phyloP scores from a whole-genome alignment of 164 flowering plant species.

The Warburgia ugandensis region DNA sequence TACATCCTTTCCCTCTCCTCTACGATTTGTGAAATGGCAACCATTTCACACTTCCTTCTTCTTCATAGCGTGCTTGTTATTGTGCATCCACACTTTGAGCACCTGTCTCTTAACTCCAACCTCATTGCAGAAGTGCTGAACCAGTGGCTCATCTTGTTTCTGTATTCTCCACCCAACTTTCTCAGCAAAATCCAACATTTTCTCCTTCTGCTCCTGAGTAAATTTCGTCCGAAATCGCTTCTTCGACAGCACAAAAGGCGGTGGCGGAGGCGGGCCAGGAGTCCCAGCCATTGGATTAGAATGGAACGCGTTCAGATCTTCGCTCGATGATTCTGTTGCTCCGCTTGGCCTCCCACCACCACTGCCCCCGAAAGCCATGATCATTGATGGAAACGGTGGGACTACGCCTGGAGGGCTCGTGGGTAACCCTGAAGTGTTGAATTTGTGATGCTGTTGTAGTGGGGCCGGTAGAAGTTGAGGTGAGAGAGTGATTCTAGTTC shows the following conservation, averaged over 20 bases:
- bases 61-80: conserved; percentile 83
- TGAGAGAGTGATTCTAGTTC: conserved; percentile 28
- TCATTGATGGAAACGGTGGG: no score
- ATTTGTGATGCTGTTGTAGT: conserved; percentile 35
- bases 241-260: no score
- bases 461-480: conserved; percentile 28
- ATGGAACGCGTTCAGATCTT: no score
- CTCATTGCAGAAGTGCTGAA: conserved; percentile 56
- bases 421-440: no score
- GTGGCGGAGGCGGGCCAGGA: no score
- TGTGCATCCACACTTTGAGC: conserved; percentile 88
- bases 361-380: conserved; percentile 43
- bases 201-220: no score
- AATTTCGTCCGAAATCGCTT: conserved; percentile 59
- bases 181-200: conserved; percentile 67
- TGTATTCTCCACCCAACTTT: conserved; percentile 68
- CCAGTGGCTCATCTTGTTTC: conserved; percentile 59
- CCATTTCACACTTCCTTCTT: no score
- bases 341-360: background rate
- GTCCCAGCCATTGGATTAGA: no score
- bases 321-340: no score
- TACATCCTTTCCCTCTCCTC: no score
- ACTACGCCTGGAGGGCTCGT: no score
- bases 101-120: conserved; percentile 45
- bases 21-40: no score